These are phyloP conservation scores for Penicillium glabrum DNA, from an alignment of 2,329 filamentous ascomycete genomes.

Conservation along the genomic window DNA sequence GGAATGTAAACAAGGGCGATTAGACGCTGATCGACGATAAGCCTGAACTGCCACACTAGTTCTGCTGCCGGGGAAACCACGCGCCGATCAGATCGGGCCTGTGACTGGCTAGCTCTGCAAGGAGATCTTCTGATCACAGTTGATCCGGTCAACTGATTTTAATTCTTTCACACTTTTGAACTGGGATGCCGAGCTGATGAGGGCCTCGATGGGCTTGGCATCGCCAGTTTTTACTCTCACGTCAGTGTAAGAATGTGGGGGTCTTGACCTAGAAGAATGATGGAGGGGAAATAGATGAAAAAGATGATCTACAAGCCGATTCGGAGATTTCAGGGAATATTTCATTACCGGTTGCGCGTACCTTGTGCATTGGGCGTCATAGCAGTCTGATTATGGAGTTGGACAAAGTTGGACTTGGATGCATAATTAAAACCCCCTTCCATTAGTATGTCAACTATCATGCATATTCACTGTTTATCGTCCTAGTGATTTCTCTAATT, in stretches of 20 bases:
- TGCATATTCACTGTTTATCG: neutral
- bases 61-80: conserved; percentile 23
- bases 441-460: neutral
- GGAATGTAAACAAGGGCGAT: conserved; percentile 19
- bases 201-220: conserved; percentile 13
- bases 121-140: conserved; percentile 3
- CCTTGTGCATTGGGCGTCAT: conserved; percentile 15
- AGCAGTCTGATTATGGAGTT: conserved; percentile 5
- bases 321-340: neutral
- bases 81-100: conserved; percentile 13
- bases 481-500: neutral
- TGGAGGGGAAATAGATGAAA: neutral
- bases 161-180: neutral
- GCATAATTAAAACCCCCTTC: neutral
- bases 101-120: neutral
- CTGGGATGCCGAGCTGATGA: neutral
- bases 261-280: neutral
- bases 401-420: neutral
- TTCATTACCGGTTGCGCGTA: conserved; percentile 9
- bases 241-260: neutral
- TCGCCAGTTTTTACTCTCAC: conserved; percentile 5
- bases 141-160: conserved; percentile 3
- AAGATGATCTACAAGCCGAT: neutral
- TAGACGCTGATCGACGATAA: conserved; percentile 19
- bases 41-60: conserved; percentile 7